Evolutionary conservation across 805 yeast genomes (phyloP).

Genomic region (Starmerella riodocensis): DNA sequence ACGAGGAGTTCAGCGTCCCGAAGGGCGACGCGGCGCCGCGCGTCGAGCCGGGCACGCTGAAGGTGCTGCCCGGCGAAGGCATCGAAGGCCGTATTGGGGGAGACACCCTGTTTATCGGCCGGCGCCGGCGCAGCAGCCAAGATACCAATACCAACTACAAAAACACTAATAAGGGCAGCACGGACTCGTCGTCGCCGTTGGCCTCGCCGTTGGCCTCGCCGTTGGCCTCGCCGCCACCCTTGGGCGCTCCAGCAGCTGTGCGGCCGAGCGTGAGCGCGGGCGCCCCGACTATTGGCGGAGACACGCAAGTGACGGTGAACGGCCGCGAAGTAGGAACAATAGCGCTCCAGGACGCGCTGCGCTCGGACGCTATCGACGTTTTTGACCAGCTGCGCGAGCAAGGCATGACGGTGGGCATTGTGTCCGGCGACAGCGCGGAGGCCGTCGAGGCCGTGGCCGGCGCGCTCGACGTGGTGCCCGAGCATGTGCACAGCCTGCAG

Average conservation of each 20-base stretch:
- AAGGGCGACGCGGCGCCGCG: neutral
- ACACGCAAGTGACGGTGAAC: constrained; percentile 35
- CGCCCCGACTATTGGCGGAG: too few relatives aligned
- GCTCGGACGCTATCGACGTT: constrained; percentile 50
- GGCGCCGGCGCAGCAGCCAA: constrained; percentile 25
- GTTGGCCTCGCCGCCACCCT: too few relatives aligned
- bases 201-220: too few relatives aligned
- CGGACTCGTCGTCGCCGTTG: too few relatives aligned
- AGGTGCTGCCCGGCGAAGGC: constrained; percentile 12
- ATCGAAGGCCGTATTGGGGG: constrained; percentile 7
- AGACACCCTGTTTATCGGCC: constrained; percentile 41
- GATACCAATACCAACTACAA: constrained; percentile 44
- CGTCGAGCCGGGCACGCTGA: neutral
- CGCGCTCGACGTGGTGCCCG: constrained; percentile 50
- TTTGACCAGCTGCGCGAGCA: constrained; percentile 39
- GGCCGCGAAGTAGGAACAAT: constrained; percentile 48
- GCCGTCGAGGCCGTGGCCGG: constrained; percentile 55
- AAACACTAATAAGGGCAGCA: too few relatives aligned
- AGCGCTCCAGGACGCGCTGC: constrained; percentile 54
- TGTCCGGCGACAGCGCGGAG: constrained; percentile 69
- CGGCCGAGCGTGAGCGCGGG: neutral
- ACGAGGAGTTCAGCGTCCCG: constrained; percentile 2
- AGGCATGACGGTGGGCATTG: constrained; percentile 62
- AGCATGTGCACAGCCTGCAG: constrained; percentile 59
- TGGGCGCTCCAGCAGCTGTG: too few relatives aligned